Base-by-base conservation (phyloP, 2,329 filamentous ascomycete species). In the Epichloe elymi region DNA sequence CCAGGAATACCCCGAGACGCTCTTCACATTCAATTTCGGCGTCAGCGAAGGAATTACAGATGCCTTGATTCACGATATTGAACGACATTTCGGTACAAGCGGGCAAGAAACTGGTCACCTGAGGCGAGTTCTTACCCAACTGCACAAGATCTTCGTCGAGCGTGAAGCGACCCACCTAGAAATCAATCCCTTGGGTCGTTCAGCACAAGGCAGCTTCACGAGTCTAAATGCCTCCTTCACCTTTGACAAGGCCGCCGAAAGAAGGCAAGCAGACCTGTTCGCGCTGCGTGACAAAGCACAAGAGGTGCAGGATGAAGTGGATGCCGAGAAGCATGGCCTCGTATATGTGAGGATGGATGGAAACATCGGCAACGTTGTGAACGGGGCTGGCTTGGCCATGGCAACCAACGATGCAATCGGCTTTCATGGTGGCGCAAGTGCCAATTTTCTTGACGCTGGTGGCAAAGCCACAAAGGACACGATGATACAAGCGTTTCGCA, bases 361-460 rank as follows among this genome's bases (percentile, higher is more conserved):
- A 2, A 81, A 81, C 55, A 83, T 95, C 49, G 89, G 88, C 38
- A 95, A 86, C 0, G 72, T 94, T 56, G 88, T 95, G 56, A 95
- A 95, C 61, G 88, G 89, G 42, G 89, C 90, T 0, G 89, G 89
- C 0, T 76, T 95, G 1, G 88, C 88, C 0, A 93, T 95, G 86
- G 93, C 93, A 63, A 95, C 88, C 0, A 82, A 90, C 53, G 89
- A 95, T 63, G 85, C 86, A 0, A 78, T 95, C 2, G 73, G 77
- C 2, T 69, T 80, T 12, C 78, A 80, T 50, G 83, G 83, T 8
- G 86, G 86, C 2, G 67, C 73, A 36, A 83, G 83, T 23, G 80
- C 87, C 11, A 95, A 95, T 60, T 95, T 95, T 64, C 74, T 95
- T 50, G 89, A 95, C 64, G 94, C 87, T 0, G 89, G 90, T 30